Evolutionary conservation across 192 early-diverging fungal species (phyloP).

Genomic region (Neocallimastix lanati): DNA sequence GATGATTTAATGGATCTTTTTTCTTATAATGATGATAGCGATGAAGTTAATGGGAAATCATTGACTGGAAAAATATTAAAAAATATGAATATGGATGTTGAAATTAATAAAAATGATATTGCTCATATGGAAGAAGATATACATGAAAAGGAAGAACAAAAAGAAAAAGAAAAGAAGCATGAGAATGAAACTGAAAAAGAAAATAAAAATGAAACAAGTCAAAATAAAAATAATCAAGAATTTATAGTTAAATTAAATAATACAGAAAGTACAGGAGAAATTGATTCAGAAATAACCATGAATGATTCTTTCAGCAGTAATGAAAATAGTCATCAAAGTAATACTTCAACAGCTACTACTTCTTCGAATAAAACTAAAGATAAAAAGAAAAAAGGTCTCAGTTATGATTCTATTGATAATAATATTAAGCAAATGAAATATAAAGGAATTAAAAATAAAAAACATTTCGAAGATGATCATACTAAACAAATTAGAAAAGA

Average conservation of each 20-base stretch:
- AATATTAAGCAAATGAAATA: neutral
- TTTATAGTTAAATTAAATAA: neutral
- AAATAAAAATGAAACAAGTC: neutral
- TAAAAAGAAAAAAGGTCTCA: neutral
- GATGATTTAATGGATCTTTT: slow-evolving; percentile 76
- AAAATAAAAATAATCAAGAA: slow-evolving; percentile 1
- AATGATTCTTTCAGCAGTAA: neutral
- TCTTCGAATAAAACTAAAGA: neutral
- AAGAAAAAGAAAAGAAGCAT: neutral
- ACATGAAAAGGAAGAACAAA: slow-evolving; percentile 5
- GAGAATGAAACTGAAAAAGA: neutral
- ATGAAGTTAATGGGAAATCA: slow-evolving; percentile 28
- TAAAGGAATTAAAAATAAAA: neutral
- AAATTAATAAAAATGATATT: slow-evolving; percentile 8
- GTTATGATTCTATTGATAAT: neutral
- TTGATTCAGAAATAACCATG: neutral
- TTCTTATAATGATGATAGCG: slow-evolving; percentile 26
- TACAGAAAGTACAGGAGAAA: neutral
- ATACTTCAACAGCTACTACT: neutral
- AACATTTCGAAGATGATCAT: neutral
- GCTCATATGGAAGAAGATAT: neutral
- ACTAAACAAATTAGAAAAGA: neutral
- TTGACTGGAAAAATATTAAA: slow-evolving; percentile 72
- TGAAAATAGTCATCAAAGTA: too few relatives aligned
- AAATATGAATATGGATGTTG: slow-evolving; percentile 38